phyloP scores from a whole-genome alignment of 2,329 filamentous ascomycete species.

The Aspergillus floridensis region DNA sequence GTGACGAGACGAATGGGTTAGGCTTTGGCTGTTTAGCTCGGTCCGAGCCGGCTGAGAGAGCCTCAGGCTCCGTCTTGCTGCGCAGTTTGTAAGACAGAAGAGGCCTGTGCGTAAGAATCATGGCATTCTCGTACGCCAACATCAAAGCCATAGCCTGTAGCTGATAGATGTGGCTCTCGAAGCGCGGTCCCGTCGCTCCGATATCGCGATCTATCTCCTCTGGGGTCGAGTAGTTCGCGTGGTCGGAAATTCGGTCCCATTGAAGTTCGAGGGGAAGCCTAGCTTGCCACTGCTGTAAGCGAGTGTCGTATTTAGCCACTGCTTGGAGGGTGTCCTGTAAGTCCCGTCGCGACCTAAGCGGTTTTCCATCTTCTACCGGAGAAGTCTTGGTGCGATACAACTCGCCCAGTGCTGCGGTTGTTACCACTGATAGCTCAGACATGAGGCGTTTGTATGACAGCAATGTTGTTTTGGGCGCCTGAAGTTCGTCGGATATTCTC shows the following conservation, averaged over 20 bases:
- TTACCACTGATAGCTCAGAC: constrained; percentile 23
- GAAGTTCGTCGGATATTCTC: constrained; percentile 5
- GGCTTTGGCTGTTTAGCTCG: neutral
- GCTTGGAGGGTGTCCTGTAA: constrained; percentile 9
- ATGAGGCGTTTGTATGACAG: constrained; percentile 27
- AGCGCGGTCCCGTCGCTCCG: constrained; percentile 21
- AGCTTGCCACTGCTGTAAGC: constrained; percentile 16
- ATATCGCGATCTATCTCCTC: constrained; percentile 24
- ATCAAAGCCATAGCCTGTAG: constrained; percentile 34
- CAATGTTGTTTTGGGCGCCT: constrained; percentile 13
- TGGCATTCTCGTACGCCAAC: constrained; percentile 35
- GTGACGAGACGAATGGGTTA: constrained; percentile 7
- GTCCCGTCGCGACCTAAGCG: neutral
- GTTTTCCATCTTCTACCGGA: neutral
- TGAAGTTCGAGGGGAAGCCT: constrained; percentile 16
- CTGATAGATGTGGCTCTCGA: constrained; percentile 29
- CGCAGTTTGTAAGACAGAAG: constrained; percentile 23
- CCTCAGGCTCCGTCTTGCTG: neutral
- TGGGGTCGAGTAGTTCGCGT: constrained; percentile 12
- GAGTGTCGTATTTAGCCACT: constrained; percentile 4
- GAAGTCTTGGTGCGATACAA: constrained; percentile 18
- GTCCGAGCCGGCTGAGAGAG: neutral
- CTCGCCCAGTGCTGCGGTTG: constrained; percentile 16
- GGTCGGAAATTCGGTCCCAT: neutral
- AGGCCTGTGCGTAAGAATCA: constrained; percentile 31